These are phyloP conservation scores for Boehmeria nivea DNA, from an alignment of 306 rosid species.

Conservation along the genomic window DNA sequence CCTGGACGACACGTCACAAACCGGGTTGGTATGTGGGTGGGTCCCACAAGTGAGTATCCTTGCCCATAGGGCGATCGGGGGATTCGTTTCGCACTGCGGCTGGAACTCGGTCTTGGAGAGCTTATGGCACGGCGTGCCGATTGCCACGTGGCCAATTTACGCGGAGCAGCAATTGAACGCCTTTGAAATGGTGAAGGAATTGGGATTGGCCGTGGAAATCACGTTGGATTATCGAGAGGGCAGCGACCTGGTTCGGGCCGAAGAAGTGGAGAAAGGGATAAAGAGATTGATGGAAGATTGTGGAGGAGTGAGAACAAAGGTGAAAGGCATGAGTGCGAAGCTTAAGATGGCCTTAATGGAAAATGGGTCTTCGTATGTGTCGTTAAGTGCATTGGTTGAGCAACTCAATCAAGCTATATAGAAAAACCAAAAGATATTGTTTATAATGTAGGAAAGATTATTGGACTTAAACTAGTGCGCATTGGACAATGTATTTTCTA, in stretches of 20 bases:
- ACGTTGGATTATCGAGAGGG: slow-evolving; percentile 42
- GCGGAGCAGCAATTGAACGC: slow-evolving; percentile 58
- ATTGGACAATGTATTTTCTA: too few relatives aligned
- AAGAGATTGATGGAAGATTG: slow-evolving; percentile 25
- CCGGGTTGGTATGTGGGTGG: slow-evolving; percentile 51
- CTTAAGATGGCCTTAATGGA: slow-evolving; percentile 21
- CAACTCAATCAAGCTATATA: too few relatives aligned
- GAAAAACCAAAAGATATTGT: too few relatives aligned
- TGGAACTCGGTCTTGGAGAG: slow-evolving; percentile 68
- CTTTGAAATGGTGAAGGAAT: slow-evolving; percentile 52
- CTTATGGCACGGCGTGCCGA: slow-evolving; percentile 47
- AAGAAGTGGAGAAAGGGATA: slow-evolving; percentile 31
- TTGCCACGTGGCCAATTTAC: slow-evolving; percentile 63
- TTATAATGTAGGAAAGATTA: too few relatives aligned
- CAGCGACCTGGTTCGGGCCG: slow-evolving; percentile 28
- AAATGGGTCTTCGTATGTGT: slow-evolving; percentile 31
- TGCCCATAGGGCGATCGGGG: slow-evolving; percentile 41
- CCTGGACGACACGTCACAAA: too few relatives aligned
- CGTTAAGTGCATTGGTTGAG: slow-evolving; percentile 13
- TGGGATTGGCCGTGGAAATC: slow-evolving; percentile 51
- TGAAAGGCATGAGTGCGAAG: slow-evolving; percentile 32
- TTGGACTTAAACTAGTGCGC: too few relatives aligned
- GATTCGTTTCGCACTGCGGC: slow-evolving; percentile 60
- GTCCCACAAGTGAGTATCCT: slow-evolving; percentile 43
- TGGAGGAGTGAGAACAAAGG: slow-evolving; percentile 30